Conservation (phyloP, 1,284 basidiomycete genomes). For the Lentinula novae-zelandiae region DNA sequence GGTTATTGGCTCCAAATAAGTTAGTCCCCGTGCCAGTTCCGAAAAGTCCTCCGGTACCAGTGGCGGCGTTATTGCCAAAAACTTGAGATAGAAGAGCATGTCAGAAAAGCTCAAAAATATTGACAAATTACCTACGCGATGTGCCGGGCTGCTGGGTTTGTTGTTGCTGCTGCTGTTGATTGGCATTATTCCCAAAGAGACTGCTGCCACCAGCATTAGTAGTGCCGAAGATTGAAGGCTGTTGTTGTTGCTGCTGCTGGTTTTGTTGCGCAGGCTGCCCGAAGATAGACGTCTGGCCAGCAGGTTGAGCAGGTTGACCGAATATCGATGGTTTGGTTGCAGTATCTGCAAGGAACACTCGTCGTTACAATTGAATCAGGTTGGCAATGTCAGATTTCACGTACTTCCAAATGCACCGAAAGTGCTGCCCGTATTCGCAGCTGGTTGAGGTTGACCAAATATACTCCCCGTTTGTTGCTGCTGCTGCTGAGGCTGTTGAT, state of each 20-base stretch:
- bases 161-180: constrained; percentile 32
- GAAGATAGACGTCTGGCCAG: constrained; percentile 16
- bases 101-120: not conserved
- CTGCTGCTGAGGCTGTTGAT: constrained; percentile 7
- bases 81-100: constrained; percentile 3
- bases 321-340: constrained; percentile 45
- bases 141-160: constrained; percentile 18
- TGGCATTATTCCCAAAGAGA: constrained; percentile 45
- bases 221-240: constrained; percentile 22
- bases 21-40: constrained; percentile 15
- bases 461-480: constrained; percentile 24
- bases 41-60: constrained; percentile 18
- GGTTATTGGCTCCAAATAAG: constrained; percentile 22
- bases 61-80: constrained; percentile 13
- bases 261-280: constrained; percentile 23
- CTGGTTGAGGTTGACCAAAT: constrained; percentile 19
- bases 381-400: constrained; percentile 2
- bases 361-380: constrained; percentile 11
- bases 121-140: constrained; percentile 3
- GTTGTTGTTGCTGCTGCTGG: constrained; percentile 29
- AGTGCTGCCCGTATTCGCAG: constrained; percentile 11
- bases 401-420: constrained; percentile 42
- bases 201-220: constrained; percentile 22
- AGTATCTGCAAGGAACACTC: constrained; percentile 22
- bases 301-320: constrained; percentile 29